phyloP scores from a whole-genome alignment of 306 rosid genomes.

The Mimosa pudica region DNA sequence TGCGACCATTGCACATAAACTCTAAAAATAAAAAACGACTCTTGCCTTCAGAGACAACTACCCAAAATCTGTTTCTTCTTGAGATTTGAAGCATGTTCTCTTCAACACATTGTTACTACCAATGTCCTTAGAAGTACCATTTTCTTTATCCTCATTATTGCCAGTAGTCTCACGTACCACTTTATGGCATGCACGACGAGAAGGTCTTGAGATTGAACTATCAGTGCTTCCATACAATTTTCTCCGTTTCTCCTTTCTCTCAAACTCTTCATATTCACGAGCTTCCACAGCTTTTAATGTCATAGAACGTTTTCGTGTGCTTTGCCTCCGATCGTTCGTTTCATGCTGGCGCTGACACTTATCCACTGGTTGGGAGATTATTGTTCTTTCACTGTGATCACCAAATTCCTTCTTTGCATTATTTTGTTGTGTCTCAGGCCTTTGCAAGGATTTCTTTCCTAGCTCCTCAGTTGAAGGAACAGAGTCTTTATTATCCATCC shows the following conservation, averaged over 20 bases:
- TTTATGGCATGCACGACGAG: slow-evolving; percentile 33
- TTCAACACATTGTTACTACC: background rate
- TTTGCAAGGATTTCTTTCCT: slow-evolving; percentile 32
- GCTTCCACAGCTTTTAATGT: slow-evolving; percentile 63
- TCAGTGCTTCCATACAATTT: slow-evolving; percentile 34
- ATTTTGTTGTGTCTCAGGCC: slow-evolving; percentile 33
- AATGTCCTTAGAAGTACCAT: background rate
- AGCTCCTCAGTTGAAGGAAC: slow-evolving; percentile 29
- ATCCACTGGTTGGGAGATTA: slow-evolving; percentile 23
- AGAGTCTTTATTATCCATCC: slow-evolving; percentile 28
- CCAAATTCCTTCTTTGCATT: slow-evolving; percentile 32
- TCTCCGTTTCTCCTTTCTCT: slow-evolving; percentile 56
- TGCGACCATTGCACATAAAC: background rate
- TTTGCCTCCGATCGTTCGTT: slow-evolving; percentile 45
- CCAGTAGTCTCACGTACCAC: slow-evolving; percentile 31
- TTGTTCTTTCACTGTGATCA: slow-evolving; percentile 17
- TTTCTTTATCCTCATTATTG: background rate
- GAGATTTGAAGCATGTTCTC: background rate
- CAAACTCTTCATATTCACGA: slow-evolving; percentile 52
- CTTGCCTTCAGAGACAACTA: too few species aligned
- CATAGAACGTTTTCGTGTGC: slow-evolving; percentile 57
- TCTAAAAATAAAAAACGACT: background rate
- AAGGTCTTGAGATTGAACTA: slow-evolving; percentile 32
- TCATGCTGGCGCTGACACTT: slow-evolving; percentile 41
- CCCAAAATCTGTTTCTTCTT: background rate